Base-by-base conservation (phyloP, 805 yeast species). In the Lipomyces mesembrius region DNA sequence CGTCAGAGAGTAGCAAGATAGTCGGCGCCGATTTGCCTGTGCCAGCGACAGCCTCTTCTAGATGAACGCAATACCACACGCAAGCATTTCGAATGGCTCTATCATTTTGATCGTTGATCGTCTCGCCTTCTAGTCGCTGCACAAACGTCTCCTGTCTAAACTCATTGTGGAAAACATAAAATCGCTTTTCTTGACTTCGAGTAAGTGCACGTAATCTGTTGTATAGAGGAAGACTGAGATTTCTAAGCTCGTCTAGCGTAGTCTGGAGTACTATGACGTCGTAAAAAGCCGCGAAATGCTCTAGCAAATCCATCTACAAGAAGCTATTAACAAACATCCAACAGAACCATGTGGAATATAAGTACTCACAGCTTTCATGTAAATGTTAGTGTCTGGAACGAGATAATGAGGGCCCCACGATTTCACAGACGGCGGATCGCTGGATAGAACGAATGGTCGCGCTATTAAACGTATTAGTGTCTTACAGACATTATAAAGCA, bases 261-360 rank as follows among this genome's bases (percentile, higher is more conserved):
- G 96, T 90, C 77, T 95, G 99, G 1, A 98, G 97, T n/a, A 95
- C 81, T 64, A 95, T 88, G 20, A 93, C 97, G 78, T 95, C 98
- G 74, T 84, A 88, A 75, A 95, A 91, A 62, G 90, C 88, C 37
- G 84, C 83, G 25, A 83, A 82, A 73, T 87, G 88, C 77, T 95
- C 99, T 64, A 95, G 79, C 66, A 95, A 80, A 77, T 95, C 99
- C 69, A 95, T 94, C 68, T 65, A 25, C 12, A 4, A n/a, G 17
- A 39, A 27, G 12, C 3, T 6, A 58, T 22, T 52, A 60, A 32
- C n/a, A 12, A 46, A 2, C 17, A 2, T 11, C 20, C 20, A 5
- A 51, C 27, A 8, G 4, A 46, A 2, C 12, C 29, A 34, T 32
- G 9, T 46, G 46, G 1, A 17, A 22, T 11, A 22, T 27, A 20